phyloP scores from a whole-genome alignment of 805 yeast genomes.

The Candida sithepensis region DNA sequence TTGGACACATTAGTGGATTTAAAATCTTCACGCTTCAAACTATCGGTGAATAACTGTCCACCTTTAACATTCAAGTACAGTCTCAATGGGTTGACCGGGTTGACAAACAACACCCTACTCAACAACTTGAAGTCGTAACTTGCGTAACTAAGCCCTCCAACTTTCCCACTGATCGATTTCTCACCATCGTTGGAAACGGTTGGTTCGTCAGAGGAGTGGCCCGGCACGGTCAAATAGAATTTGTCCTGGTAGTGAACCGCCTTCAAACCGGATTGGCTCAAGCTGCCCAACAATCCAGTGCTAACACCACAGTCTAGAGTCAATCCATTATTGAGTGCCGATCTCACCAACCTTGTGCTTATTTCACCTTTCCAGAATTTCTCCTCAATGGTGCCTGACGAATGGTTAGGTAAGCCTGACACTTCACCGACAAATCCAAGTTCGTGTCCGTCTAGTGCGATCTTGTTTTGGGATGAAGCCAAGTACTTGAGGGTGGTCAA shows the following conservation, averaged over 20 bases:
- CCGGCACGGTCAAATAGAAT: conserved; percentile 56
- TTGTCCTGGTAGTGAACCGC: conserved; percentile 67
- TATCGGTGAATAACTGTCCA: conserved; percentile 48
- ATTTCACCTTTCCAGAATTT: conserved; percentile 37
- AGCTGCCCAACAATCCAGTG: conserved; percentile 53
- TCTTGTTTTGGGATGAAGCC: conserved; percentile 30
- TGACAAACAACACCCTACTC: conserved; percentile 53
- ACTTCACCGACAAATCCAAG: conserved; percentile 44
- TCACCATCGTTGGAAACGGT: background rate
- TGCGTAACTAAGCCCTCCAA: conserved; percentile 28
- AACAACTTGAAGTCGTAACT: conserved; percentile 34
- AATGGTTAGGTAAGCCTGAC: conserved; percentile 29
- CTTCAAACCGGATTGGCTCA: conserved; percentile 24
- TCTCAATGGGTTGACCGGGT: conserved; percentile 48
- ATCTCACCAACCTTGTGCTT: conserved; percentile 31
- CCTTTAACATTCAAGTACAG: conserved; percentile 63
- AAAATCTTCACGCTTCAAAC: conserved; percentile 13
- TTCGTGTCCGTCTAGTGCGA: conserved; percentile 45
- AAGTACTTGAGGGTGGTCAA: conserved; percentile 38
- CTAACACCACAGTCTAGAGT: conserved; percentile 48
- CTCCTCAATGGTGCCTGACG: conserved; percentile 14
- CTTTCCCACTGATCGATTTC: conserved; percentile 5
- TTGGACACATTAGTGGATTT: conserved; percentile 3
- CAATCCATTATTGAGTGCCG: conserved; percentile 41
- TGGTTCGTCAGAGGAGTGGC: conserved; percentile 5